Percentiles rank a stretch among this genome's conserved stretches.
phyloP scores from a whole-genome alignment of 768 basidiomycete species.

The Clathrus columnatus region DNA sequence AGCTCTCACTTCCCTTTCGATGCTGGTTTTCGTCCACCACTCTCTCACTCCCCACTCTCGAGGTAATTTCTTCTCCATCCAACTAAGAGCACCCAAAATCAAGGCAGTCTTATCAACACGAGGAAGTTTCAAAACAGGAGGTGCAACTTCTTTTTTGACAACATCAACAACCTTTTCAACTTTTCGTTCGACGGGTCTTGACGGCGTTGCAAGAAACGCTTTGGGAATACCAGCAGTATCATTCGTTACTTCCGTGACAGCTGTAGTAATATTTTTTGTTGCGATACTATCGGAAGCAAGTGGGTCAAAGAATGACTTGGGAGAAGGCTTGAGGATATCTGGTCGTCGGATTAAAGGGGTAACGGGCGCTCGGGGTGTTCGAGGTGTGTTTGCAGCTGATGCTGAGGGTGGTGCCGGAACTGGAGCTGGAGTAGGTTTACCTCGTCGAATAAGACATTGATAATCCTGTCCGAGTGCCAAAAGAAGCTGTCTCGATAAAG shows the following conservation, averaged over 20 bases:
- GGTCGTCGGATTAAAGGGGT: conserved; percentile 30
- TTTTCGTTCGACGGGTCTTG: conserved; percentile 16
- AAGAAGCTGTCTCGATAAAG: conserved; percentile 49
- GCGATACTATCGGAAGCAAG: conserved; percentile 47
- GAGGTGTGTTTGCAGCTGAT: conserved; percentile 23
- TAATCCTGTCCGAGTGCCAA: conserved; percentile 61
- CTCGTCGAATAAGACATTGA: conserved; percentile 53
- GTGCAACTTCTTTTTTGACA: background rate
- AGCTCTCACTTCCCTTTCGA: conserved; percentile 43
- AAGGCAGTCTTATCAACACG: background rate
- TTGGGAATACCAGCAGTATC: conserved; percentile 39
- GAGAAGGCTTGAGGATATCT: conserved; percentile 42
- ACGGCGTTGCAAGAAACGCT: conserved; percentile 26
- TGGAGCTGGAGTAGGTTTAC: conserved; percentile 28
- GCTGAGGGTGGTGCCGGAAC: conserved; percentile 20
- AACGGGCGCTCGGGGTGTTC: conserved; percentile 28
- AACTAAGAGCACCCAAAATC: background rate
- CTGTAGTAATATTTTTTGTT: conserved; percentile 30
- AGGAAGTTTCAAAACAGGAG: background rate
- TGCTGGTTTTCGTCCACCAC: conserved; percentile 55
- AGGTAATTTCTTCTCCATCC: background rate
- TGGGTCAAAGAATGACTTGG: conserved; percentile 44
- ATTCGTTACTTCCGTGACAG: conserved; percentile 37
- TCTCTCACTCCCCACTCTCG: conserved; percentile 17
- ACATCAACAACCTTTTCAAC: conserved; percentile 4